A percentile compares a stretch with the other conserved stretches of the same genome.
phyloP scores from a whole-genome alignment of 176 grass and related monocot species.

The Hordeum vulgare region MorexV3_pseudomolecules_assembly NC_058524.1:307165212-307165711 shows the following conservation, averaged over 20 bases:
- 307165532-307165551: slow-evolving; percentile 55
- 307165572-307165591: slow-evolving; percentile 75
- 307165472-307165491: slow-evolving; percentile 81
- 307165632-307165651: slow-evolving; percentile 95
- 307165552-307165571: slow-evolving; percentile 73
- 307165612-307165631: slow-evolving; percentile 79
- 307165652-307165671: slow-evolving; percentile 99
- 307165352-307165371: neutral
- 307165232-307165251: neutral
- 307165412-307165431: slow-evolving; percentile 84
- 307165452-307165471: slow-evolving; percentile 63
- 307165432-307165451: slow-evolving; percentile 59
- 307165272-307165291: neutral
- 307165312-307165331: slow-evolving; percentile 20
- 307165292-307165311: neutral
- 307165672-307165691: slow-evolving; percentile 82
- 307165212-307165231: neutral
- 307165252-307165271: neutral
- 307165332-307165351: slow-evolving; percentile 8
- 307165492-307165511: slow-evolving; percentile 57
- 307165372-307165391: slow-evolving; percentile 47
- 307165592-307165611: slow-evolving; percentile 65
- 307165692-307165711: neutral
- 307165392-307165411: slow-evolving; percentile 97
- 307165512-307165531: slow-evolving; percentile 67